Percentiles rank a stretch among this genome's conserved stretches.
These are phyloP conservation scores for Cryptococcus deneoformans DNA, from an alignment of 1,284 basidiomycete species.

Conservation along the genomic window DNA sequence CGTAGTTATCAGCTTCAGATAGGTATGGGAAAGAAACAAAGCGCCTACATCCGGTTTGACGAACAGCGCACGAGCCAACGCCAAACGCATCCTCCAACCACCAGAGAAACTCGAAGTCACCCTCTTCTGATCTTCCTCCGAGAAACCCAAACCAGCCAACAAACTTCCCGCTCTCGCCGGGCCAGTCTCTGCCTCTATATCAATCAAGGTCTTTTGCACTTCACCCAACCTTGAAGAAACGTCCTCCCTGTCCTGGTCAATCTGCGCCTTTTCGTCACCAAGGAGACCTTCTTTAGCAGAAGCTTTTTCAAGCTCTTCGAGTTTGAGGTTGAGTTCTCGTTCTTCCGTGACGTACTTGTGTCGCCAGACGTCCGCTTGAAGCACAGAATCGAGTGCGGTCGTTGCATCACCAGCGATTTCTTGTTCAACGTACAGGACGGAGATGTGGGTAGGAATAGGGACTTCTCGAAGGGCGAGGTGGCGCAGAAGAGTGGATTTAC, in stretches of 20 bases:
- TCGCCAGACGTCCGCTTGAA: constrained; percentile 96
- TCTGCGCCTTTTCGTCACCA: constrained; percentile 65
- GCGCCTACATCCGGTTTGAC: constrained; percentile 70
- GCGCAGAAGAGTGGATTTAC: constrained; percentile 95
- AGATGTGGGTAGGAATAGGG: constrained; percentile 88
- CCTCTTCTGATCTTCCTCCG: constrained; percentile 77
- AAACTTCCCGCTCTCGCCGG: constrained; percentile 88
- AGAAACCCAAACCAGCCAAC: constrained; percentile 89
- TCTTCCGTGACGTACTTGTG: constrained; percentile 86
- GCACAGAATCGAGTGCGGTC: constrained; percentile 83
- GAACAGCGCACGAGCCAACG: constrained; percentile 92
- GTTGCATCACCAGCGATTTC: constrained; percentile 97
- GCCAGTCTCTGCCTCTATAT: constrained; percentile 98
- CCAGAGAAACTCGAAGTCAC: constrained; percentile 90
- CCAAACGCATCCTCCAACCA: constrained; percentile 99
- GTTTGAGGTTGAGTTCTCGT: constrained; percentile 64
- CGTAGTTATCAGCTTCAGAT: constrained; percentile 5
- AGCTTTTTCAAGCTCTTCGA: constrained; percentile 63
- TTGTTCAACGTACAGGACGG: constrained; percentile 95
- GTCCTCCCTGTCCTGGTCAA: constrained; percentile 77
- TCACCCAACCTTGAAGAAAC: constrained; percentile 81
- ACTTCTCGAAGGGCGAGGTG: constrained; percentile 96
- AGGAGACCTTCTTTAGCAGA: constrained; percentile 42
- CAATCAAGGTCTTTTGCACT: constrained; percentile 83
- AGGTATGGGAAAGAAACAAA: too few relatives aligned